Conservation (phyloP, 2,329 filamentous ascomycete species). For the Penicillium sp. region DNA sequence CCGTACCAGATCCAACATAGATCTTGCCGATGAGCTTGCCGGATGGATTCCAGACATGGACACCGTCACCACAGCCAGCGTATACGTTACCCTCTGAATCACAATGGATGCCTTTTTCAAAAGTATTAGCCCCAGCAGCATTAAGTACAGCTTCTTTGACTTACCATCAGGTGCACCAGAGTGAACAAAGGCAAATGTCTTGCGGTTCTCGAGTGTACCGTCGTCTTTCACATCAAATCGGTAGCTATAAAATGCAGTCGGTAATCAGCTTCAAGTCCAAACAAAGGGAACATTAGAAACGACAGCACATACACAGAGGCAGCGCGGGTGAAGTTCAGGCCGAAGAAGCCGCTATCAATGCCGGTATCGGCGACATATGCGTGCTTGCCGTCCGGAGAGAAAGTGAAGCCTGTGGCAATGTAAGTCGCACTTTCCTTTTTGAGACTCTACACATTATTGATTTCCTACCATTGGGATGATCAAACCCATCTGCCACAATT, state of each 20-base stretch:
- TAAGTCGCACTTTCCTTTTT: neutral
- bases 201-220: slow-evolving; percentile 19
- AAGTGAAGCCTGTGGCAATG: slow-evolving; percentile 11
- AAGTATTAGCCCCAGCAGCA: neutral
- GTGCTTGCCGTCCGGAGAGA: slow-evolving; percentile 18
- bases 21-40: slow-evolving; percentile 58
- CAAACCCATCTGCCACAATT: slow-evolving; percentile 14
- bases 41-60: slow-evolving; percentile 52
- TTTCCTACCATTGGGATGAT: slow-evolving; percentile 11
- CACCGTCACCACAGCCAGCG: slow-evolving; percentile 53
- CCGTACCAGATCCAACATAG: slow-evolving; percentile 27
- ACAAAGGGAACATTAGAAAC: neutral
- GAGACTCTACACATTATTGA: neutral
- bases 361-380: slow-evolving; percentile 21
- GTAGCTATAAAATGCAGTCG: slow-evolving; percentile 1
- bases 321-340: slow-evolving; percentile 12
- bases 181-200: slow-evolving; percentile 13
- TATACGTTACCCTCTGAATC: slow-evolving; percentile 57
- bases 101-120: slow-evolving; percentile 42
- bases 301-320: slow-evolving; percentile 14
- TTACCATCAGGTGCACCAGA: slow-evolving; percentile 14
- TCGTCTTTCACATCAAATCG: slow-evolving; percentile 13
- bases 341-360: slow-evolving; percentile 15
- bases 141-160: neutral
- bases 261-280: neutral